Evolutionary conservation across 75 land plant species (phyloP), one percentile per base, ranked within the genome.

Genomic region (Pinus tabuliformis): DNA sequence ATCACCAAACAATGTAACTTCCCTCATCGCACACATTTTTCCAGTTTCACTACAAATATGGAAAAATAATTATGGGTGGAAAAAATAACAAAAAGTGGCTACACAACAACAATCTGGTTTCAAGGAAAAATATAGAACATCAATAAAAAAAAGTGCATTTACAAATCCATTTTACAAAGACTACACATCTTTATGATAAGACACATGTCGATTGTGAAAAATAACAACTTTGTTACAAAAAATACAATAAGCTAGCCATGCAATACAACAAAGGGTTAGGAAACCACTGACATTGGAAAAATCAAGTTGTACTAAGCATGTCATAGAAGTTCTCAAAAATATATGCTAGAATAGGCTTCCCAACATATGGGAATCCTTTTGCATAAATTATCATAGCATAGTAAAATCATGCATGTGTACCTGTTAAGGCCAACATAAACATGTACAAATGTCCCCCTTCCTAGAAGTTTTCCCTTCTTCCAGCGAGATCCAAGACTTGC

Each of bases 21-120:
- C 99, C 79, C 94, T 96, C 93, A 96, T 96, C 37, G 97, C 99
- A 90, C 99, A 96, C 91, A 96, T 92, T 73, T 90, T 93, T 7
- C 99, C 99, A 81, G 83, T 96, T 75, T 90, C 97, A 87, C 99
- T 96, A 87, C 72, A 71, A 71, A 77, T 7, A 56, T 73, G 33
- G 26, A 30, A 73, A 56, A 49, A 22, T 56, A 26, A 56, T 30
- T n/a, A n/a, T 36, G 5, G 2, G 30, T 33, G 1, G 30, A 45
- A 66, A 7, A 33, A 66, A 8, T 16, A 66, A 16, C 7, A 7
- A 66, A 45, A 66, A 0, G 39, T 5, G 39, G n/a, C 5, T 39
- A 62, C 28, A 30, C 5, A 30, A 16, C 36, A 64, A 64, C 16
- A 33, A 5, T 4, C 68, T 28, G 5, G 33, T 16, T 64, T 17